phyloP scores from a whole-genome alignment of 495 filamentous ascomycete genomes.

The Barbatosphaeria neglecta region DNA sequence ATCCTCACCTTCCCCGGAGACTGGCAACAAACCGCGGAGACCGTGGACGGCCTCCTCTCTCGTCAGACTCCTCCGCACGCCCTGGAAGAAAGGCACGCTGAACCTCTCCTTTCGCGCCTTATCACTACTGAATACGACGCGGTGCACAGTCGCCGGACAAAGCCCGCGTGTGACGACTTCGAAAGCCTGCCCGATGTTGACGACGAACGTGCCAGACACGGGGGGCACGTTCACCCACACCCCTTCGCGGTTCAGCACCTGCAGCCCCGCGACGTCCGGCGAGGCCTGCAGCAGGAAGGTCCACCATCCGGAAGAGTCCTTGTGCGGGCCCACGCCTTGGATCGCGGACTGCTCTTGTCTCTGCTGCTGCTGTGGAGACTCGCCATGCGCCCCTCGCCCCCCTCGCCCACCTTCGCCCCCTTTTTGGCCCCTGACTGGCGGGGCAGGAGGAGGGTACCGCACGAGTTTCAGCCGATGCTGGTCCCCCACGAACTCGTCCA shows the following conservation, averaged over 20 bases:
- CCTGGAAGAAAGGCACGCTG: constrained; percentile 38
- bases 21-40: constrained; percentile 19
- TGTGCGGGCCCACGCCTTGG: constrained; percentile 44
- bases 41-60: constrained; percentile 22
- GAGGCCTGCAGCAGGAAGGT: constrained; percentile 44
- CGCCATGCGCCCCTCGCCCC: too few relatives aligned
- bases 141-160: constrained; percentile 42
- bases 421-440: neutral
- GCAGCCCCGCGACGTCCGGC: constrained; percentile 31
- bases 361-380: too few relatives aligned
- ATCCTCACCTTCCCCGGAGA: neutral
- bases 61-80: constrained; percentile 26
- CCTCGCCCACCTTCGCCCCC: too few relatives aligned
- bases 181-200: constrained; percentile 48
- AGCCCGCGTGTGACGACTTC: constrained; percentile 42
- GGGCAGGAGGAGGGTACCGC: constrained; percentile 35
- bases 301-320: constrained; percentile 45
- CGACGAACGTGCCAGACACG: constrained; percentile 37
- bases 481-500: constrained; percentile 39
- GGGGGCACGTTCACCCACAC: constrained; percentile 40
- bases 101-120: constrained; percentile 16
- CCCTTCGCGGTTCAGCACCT: constrained; percentile 36
- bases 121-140: constrained; percentile 22
- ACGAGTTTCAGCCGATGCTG: constrained; percentile 45
- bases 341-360: neutral